Percentiles rank a stretch among this genome's conserved stretches.
Conservation (phyloP, 2,329 filamentous ascomycete species). For the Diaporthe sp. region DNA sequence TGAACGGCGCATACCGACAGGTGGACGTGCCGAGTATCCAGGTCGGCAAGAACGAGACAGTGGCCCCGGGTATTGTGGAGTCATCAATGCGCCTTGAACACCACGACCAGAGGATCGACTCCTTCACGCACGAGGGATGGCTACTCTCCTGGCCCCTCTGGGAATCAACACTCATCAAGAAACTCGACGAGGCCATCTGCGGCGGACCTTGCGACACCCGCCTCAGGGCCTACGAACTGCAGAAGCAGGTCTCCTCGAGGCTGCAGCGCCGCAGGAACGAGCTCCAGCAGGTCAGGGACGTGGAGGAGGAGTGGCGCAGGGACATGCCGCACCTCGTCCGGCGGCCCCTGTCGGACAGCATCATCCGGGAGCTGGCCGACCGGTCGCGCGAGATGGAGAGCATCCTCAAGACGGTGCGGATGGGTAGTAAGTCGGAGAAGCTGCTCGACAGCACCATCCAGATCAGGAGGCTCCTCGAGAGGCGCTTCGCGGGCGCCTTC, state of each 20-base stretch:
- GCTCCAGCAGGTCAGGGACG: background rate
- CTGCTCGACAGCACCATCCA: constrained; percentile 19
- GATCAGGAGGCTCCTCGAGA: constrained; percentile 13
- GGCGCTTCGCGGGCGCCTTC: background rate
- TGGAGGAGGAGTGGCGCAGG: background rate
- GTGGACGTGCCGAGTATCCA: constrained; percentile 22
- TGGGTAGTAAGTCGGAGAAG: background rate
- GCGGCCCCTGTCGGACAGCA: background rate
- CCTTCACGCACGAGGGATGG: background rate
- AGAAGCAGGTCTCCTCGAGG: background rate
- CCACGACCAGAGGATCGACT: background rate
- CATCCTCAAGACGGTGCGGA: background rate
- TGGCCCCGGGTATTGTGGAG: background rate
- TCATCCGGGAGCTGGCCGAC: background rate
- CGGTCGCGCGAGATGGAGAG: constrained; percentile 15
- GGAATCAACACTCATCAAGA: background rate
- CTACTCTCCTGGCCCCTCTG: constrained; percentile 31
- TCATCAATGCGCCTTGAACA: constrained; percentile 4
- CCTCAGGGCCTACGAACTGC: background rate
- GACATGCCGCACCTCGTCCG: background rate
- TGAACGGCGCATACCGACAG: constrained; percentile 15
- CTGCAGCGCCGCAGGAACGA: background rate
- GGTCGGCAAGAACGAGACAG: background rate
- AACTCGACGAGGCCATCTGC: constrained; percentile 23
- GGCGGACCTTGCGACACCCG: constrained; percentile 22